phyloP scores from a whole-genome alignment of 805 yeast species.

The Candida broadrunensis region DNA sequence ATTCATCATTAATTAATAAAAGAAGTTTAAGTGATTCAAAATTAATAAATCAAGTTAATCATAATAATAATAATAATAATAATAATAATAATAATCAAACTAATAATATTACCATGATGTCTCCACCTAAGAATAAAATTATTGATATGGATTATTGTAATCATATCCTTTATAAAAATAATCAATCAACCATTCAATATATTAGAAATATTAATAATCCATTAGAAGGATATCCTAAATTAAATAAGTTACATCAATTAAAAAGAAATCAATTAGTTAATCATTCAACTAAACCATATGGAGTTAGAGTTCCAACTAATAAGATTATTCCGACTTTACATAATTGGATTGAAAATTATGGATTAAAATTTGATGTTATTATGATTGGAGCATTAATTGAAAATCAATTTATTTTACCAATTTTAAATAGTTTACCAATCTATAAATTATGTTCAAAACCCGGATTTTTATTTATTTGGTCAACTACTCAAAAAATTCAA shows the following conservation, averaged over 20 bases:
- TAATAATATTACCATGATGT: background rate
- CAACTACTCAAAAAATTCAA: constrained; percentile 68
- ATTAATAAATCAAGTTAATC: constrained; percentile 1
- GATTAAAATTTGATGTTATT: constrained; percentile 77
- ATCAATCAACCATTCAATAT: constrained; percentile 54
- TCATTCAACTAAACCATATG: constrained; percentile 63
- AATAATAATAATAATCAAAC: background rate
- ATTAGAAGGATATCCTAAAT: constrained; percentile 82
- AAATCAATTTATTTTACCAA: constrained; percentile 63
- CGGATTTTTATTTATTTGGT: constrained; percentile 85
- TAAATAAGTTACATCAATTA: constrained; percentile 63
- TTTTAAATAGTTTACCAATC: constrained; percentile 65
- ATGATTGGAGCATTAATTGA: constrained; percentile 88
- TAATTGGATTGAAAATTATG: constrained; percentile 57
- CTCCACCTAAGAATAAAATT: background rate
- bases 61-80: background rate
- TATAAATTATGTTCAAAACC: constrained; percentile 77
- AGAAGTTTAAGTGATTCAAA: background rate
- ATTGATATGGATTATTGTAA: constrained; percentile 71
- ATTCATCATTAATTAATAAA: background rate
- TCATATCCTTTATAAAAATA: constrained; percentile 49
- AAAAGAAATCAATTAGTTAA: constrained; percentile 56
- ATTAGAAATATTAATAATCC: constrained; percentile 66
- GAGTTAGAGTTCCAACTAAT: constrained; percentile 52
- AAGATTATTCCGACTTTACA: constrained; percentile 57